Conservation (phyloP, 495 filamentous ascomycete species). For the Daldinia caldariorum region DNA sequence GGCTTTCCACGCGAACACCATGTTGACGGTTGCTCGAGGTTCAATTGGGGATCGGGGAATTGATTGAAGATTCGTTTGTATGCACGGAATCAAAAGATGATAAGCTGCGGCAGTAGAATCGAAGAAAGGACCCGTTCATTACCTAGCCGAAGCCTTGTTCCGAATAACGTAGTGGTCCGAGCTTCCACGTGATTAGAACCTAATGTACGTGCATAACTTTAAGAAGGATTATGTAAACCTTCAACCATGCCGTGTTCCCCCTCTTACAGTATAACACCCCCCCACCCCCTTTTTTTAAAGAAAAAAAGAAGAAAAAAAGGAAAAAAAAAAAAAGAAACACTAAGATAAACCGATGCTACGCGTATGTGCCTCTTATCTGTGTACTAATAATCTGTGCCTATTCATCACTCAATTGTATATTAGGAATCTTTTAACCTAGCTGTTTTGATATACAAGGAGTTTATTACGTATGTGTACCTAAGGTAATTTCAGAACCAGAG, state of each 20-base stretch:
- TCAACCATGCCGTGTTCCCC: too few species aligned
- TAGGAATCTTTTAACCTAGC: background rate
- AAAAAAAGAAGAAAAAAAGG: background rate
- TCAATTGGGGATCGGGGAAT: conserved; percentile 44
- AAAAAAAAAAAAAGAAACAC: too few species aligned
- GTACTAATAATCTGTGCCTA: too few species aligned
- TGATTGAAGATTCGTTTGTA: conserved; percentile 36
- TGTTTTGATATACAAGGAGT: background rate
- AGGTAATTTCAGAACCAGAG: background rate
- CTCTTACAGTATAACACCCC: background rate
- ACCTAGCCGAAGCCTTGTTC: conserved; percentile 31
- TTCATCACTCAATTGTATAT: background rate
- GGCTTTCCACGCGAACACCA: conserved; percentile 98
- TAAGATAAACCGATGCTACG: background rate
- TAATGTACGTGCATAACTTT: background rate
- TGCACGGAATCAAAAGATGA: conserved; percentile 36
- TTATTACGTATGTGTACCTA: background rate
- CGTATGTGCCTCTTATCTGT: background rate
- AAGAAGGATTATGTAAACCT: background rate
- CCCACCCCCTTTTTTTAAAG: too few species aligned
- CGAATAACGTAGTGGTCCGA: conserved; percentile 10
- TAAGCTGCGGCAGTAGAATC: conserved; percentile 40
- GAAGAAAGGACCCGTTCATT: conserved; percentile 47
- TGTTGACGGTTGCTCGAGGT: conserved; percentile 68
- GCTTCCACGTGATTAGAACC: conserved; percentile 44